Percentiles rank a stretch among this genome's conserved stretches.
Evolutionary conservation across 805 yeast species (phyloP).

Genomic region (Debaryomyces hansenii): DNA sequence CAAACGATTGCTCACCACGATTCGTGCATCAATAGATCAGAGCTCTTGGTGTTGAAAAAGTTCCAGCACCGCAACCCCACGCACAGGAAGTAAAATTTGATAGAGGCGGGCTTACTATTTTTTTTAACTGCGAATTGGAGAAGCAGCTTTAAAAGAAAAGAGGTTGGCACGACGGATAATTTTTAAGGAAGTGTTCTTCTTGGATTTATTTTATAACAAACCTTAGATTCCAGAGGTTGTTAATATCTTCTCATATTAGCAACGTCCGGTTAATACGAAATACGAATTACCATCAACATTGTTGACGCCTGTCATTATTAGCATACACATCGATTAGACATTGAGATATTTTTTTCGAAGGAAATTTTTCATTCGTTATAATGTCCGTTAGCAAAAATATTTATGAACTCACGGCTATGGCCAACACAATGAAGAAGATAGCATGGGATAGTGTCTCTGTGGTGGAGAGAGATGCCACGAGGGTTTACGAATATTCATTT

Average conservation of each 20-base stretch:
- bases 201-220: too few relatives aligned
- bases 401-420: constrained; percentile 24
- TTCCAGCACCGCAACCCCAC: background rate
- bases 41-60: background rate
- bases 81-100: background rate
- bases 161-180: too few relatives aligned
- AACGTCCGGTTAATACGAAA: too few relatives aligned
- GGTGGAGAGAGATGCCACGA: constrained; percentile 17
- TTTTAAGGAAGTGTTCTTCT: too few relatives aligned
- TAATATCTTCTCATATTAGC: too few relatives aligned
- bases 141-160: too few relatives aligned
- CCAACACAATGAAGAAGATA: constrained; percentile 22
- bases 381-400: constrained; percentile 13
- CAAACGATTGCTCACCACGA: background rate
- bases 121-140: background rate
- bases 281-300: too few relatives aligned
- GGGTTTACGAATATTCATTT: constrained; percentile 21
- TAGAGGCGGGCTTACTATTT: background rate
- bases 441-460: constrained; percentile 15
- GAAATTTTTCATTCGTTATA: background rate
- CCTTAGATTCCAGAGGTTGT: too few relatives aligned
- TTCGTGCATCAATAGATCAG: background rate
- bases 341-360: too few relatives aligned
- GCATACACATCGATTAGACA: too few relatives aligned
- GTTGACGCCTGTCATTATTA: too few relatives aligned